A percentile compares a stretch with the other conserved stretches of the same genome.
These are phyloP conservation scores for Dioscorea dumetorum DNA, from an alignment of 106 monocot genomes.

Conservation along the genomic window DNA sequence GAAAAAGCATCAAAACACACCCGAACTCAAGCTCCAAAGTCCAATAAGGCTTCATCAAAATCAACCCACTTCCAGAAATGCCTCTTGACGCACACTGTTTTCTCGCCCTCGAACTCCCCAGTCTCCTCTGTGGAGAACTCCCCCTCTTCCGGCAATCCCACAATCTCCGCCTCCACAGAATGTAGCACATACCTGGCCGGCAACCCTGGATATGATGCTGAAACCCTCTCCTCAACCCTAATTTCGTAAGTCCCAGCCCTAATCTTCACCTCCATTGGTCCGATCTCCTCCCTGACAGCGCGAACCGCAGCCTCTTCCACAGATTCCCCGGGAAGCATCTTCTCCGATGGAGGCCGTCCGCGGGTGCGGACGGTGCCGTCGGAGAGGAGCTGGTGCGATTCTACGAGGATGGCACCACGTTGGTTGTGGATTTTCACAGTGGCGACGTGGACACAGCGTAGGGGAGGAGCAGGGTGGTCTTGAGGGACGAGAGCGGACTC, in stretches of 20 bases:
- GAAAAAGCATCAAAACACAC: no score
- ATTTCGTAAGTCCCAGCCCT: conserved; percentile 29
- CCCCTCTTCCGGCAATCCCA: conserved; percentile 71
- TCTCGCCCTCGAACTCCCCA: conserved; percentile 35
- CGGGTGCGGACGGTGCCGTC: conserved; percentile 61
- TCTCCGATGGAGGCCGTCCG: conserved; percentile 64
- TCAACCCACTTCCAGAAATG: conserved; percentile 87
- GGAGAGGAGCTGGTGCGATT: conserved; percentile 78
- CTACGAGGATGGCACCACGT: conserved; percentile 45
- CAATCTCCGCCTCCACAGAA: conserved; percentile 55
- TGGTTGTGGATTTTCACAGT: conserved; percentile 45
- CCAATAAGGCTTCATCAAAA: conserved; percentile 6
- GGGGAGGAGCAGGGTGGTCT: conserved; percentile 5
- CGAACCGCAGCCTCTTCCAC: conserved; percentile 54
- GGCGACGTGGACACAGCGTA: conserved; percentile 71
- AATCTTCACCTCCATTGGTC: conserved; percentile 18
- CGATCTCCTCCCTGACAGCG: conserved; percentile 70
- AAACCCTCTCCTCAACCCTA: conserved; percentile 58
- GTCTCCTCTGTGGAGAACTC: conserved; percentile 82
- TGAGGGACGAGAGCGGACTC: conserved; percentile 40
- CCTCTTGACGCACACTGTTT: conserved; percentile 45
- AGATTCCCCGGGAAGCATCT: conserved; percentile 88
- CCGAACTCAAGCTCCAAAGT: no score
- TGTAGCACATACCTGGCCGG: conserved; percentile 68
- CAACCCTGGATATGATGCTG: conserved; percentile 75